Base-by-base conservation (phyloP, 176 grass and related monocot species). In the Cenchrus fungigraminus region DNA sequence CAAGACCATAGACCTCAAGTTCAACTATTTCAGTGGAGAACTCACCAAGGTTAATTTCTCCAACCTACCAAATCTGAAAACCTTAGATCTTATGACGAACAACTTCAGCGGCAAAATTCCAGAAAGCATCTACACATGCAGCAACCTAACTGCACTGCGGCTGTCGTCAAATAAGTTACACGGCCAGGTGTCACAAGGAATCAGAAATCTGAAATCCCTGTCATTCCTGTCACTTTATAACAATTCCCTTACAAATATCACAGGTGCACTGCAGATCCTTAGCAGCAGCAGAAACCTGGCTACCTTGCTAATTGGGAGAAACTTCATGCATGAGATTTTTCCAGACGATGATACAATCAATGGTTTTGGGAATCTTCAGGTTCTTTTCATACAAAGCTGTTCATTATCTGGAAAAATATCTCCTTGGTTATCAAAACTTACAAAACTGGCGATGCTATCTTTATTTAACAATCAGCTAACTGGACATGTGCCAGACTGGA, bases 301-400 rank as follows among this genome's bases (percentile, higher is more conserved):
- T 1, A 70, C 79, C 31, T 43, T 89, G 53, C 43, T 89, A 8
- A 83, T 81, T 10, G 52, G 56, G 6, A 6, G 12, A 9, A 83
- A 82, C 68, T 87, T 90, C 45, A 28, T 31, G 1, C 8, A 61
- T 1, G 88, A 90, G 50, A 20, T 20, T 14, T 76, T 90, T 51
- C 88, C 83, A 19, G 45, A 78, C 3, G 83, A 74, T 52, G 69
- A 71, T 4, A 83, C 1, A 45, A 42, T 53, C 8, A 20, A 51
- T 40, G 68, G 88, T 20, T 89, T 86, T 31, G 3, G 76, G 79
- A 86, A 81, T 81, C 60, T 89, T 62, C 88, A 81, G 72, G 64
- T 86, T 20, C 63, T 89, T 62, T 34, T 49, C 10, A 15, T 89
- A 22, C 55, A 9, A 25, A 4, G 7, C 5, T 89, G 88, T 14